Base-by-base conservation (phyloP, 345 rosid species). In the Salix suchowensis region DNA sequence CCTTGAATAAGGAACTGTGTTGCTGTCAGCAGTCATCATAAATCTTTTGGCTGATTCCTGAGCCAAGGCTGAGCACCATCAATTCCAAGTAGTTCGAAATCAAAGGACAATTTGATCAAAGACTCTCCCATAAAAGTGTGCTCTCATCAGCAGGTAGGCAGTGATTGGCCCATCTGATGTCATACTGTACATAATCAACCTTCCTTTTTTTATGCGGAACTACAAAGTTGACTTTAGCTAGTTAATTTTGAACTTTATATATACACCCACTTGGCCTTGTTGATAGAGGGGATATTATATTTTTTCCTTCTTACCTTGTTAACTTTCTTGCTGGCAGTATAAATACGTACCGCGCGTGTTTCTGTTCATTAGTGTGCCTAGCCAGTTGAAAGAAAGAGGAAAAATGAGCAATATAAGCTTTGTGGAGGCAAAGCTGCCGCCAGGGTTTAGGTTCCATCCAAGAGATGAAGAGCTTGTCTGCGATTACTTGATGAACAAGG, bases 371-470 rank as follows among this genome's bases (percentile, higher is more conserved):
- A 46, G 18, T 1, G 4, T 28, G 30, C 36, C 1, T 30, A 26
- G 21, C 24, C 15, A 1, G 19, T 13, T 14, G 84, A 83, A 48
- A 39, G 60, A 3, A 28, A 11, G 30, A 48, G 54, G 32, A 58
- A n/a, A 36, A 6, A 78, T 79, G 81, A 79, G 77, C 77, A 74
- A 44, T 74, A 68, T 79, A 68, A 74, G 81, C 74, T 60, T 18
- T 67, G 77, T 74, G 48, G 81, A 79, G 86, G 87, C 97, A 39
- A 83, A 82, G 76, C 66, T 94, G 83, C 96, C 98, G 0, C 94
- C 97, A 0, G 98, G 98, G n/a, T 94, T 92, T 69, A 83, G 98
- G 77, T 94, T 94, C 76, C 94, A 94, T 71, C 98, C 98, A 1
- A 84, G 78, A 77, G 98, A 94, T 65, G 98, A 94, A 50, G 98